Evolutionary conservation across 2,329 filamentous ascomycete species (phyloP).

Genomic region (Penicillium sp.): DNA sequence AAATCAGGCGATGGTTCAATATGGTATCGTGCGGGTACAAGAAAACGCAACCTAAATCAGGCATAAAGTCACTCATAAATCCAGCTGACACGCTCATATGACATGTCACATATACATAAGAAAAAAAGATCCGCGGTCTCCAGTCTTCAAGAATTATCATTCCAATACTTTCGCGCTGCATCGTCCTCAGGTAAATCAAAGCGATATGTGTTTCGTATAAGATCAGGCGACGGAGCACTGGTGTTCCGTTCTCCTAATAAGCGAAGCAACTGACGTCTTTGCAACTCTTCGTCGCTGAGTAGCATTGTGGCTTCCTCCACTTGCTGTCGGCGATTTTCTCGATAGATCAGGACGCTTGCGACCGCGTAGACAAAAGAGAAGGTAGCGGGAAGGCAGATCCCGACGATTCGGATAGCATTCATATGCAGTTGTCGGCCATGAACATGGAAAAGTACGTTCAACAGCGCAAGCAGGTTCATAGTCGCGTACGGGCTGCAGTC

Average conservation of each 20-base stretch:
- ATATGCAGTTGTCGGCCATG: constrained; percentile 30
- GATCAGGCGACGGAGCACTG: constrained; percentile 27
- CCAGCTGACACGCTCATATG: background rate
- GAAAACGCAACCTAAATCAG: no score
- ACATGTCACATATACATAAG: background rate
- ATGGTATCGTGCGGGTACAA: no score
- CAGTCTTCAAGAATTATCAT: background rate
- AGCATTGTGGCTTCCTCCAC: constrained; percentile 15
- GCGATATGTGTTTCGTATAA: constrained; percentile 28
- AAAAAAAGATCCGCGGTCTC: background rate
- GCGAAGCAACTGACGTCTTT: constrained; percentile 39
- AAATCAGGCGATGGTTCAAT: no score
- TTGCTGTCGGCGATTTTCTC: constrained; percentile 13
- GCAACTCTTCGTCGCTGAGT: constrained; percentile 39
- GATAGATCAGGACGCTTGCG: constrained; percentile 28
- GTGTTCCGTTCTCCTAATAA: constrained; percentile 32
- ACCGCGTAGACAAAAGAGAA: constrained; percentile 30
- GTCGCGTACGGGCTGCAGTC: constrained; percentile 12
- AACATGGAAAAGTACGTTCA: constrained; percentile 36
- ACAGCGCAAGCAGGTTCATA: constrained; percentile 30
- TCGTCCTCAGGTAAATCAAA: constrained; percentile 23
- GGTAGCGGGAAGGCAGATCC: constrained; percentile 27
- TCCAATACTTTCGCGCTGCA: constrained; percentile 4
- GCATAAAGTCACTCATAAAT: background rate
- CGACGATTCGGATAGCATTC: constrained; percentile 24